phyloP scores from a whole-genome alignment of 768 basidiomycete genomes.

The Myochromella boudieri region DNA sequence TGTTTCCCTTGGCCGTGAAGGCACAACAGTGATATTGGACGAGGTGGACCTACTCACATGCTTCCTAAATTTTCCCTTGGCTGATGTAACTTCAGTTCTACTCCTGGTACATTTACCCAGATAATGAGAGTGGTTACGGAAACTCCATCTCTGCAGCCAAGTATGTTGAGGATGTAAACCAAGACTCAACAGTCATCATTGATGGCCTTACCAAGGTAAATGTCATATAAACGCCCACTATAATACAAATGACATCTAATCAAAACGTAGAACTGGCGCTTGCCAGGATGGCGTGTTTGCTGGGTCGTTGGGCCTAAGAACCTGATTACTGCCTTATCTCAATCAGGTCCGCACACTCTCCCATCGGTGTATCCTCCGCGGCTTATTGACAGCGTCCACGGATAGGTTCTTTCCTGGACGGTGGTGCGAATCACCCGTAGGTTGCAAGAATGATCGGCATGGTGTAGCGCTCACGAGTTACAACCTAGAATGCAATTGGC shows the following conservation, averaged over 20 bases:
- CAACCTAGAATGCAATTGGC: slow-evolving; percentile 66
- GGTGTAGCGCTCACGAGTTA: neutral
- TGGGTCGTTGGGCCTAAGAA: slow-evolving; percentile 94
- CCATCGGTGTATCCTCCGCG: slow-evolving; percentile 1
- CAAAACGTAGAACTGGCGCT: slow-evolving; percentile 84
- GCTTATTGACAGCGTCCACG: neutral
- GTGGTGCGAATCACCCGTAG: slow-evolving; percentile 91
- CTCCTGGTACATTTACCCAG: slow-evolving; percentile 93
- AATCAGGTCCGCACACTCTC: slow-evolving; percentile 54
- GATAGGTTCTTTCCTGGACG: slow-evolving; percentile 85
- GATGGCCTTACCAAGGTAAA: slow-evolving; percentile 89
- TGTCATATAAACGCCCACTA: neutral
- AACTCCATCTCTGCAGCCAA: slow-evolving; percentile 79
- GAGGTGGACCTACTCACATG: slow-evolving; percentile 46
- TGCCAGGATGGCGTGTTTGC: slow-evolving; percentile 93
- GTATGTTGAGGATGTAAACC: slow-evolving; percentile 85
- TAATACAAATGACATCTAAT: neutral
- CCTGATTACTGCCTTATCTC: slow-evolving; percentile 86
- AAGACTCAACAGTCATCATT: slow-evolving; percentile 81
- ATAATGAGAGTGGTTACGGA: slow-evolving; percentile 70
- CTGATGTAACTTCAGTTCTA: slow-evolving; percentile 64
- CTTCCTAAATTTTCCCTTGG: neutral
- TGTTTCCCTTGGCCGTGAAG: slow-evolving; percentile 68
- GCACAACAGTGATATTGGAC: slow-evolving; percentile 82
- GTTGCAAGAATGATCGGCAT: slow-evolving; percentile 22